phyloP scores from a whole-genome alignment of 1,284 basidiomycete species.

The Ceratobasidium sp. region DNA sequence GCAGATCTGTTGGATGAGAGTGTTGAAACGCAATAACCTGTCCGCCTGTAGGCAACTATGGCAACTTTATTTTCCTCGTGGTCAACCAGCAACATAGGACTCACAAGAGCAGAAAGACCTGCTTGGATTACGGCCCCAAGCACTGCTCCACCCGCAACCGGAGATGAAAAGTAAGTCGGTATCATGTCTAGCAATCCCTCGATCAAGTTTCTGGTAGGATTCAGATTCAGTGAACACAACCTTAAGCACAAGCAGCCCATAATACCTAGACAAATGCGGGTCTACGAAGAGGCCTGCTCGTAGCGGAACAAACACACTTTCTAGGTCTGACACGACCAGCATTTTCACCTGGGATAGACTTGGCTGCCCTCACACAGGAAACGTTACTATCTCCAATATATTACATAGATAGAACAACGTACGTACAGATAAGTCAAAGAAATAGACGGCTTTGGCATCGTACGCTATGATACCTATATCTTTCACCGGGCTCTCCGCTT shows the following conservation, averaged over 20 bases:
- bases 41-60: conserved; percentile 79
- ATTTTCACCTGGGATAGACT: conserved; percentile 68
- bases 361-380: conserved; percentile 56
- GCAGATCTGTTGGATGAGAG: conserved; percentile 59
- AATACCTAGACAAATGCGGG: conserved; percentile 70
- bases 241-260: conserved; percentile 44
- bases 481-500: conserved; percentile 5
- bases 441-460: conserved; percentile 77
- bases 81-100: conserved; percentile 48
- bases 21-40: conserved; percentile 81
- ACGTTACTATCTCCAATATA: conserved; percentile 43
- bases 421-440: conserved; percentile 88
- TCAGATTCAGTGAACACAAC: conserved; percentile 36
- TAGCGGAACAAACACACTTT: conserved; percentile 90
- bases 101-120: conserved; percentile 74
- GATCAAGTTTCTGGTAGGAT: conserved; percentile 59
- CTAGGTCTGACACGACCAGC: conserved; percentile 85
- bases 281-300: conserved; percentile 80
- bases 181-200: conserved; percentile 71
- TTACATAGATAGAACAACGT: conserved; percentile 36
- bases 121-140: conserved; percentile 82
- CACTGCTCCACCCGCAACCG: conserved; percentile 63
- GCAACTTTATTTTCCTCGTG: background rate
- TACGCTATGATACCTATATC: conserved; percentile 74
- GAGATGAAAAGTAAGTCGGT: conserved; percentile 68